Evolutionary conservation across 768 basidiomycete species (phyloP).

Genomic region (Coprinopsis strossmayeri): DNA sequence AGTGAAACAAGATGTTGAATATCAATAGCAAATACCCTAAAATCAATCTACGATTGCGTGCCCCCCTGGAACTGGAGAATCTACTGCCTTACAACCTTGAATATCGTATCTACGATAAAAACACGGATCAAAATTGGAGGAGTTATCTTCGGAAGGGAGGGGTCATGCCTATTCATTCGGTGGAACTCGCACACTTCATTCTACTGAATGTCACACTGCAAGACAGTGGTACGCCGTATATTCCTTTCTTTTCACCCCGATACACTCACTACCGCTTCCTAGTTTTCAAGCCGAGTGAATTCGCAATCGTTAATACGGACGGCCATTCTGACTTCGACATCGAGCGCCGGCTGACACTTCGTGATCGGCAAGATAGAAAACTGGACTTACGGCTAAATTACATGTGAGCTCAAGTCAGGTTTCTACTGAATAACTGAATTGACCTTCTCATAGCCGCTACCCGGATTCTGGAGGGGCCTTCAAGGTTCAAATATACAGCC

Average conservation of each 20-base stretch:
- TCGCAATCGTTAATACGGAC: conserved; percentile 95
- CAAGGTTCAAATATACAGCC: conserved; percentile 91
- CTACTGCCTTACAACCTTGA: conserved; percentile 89
- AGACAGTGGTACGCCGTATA: conserved; percentile 63
- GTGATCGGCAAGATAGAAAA: conserved; percentile 69
- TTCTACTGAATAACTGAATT: background rate
- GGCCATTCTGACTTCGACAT: conserved; percentile 83
- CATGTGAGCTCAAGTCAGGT: conserved; percentile 46
- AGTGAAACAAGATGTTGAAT: background rate
- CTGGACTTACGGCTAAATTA: conserved; percentile 85
- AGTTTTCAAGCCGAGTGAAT: conserved; percentile 94
- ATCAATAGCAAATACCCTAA: conserved; percentile 70
- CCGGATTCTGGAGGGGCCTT: conserved; percentile 92
- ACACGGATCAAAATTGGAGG: conserved; percentile 89
- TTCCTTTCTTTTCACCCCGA: background rate
- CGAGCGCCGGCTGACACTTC: conserved; percentile 65
- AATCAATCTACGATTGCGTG: conserved; percentile 78
- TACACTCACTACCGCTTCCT: background rate
- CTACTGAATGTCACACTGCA: conserved; percentile 86
- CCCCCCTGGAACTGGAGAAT: conserved; percentile 95
- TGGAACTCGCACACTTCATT: conserved; percentile 85
- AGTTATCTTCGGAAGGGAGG: conserved; percentile 92
- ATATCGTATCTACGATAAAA: conserved; percentile 96
- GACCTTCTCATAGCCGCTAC: conserved; percentile 46
- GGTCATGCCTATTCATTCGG: conserved; percentile 93